phyloP scores from a whole-genome alignment of 2,329 filamentous ascomycete genomes.

The Diaporthe vaccinii region DNA sequence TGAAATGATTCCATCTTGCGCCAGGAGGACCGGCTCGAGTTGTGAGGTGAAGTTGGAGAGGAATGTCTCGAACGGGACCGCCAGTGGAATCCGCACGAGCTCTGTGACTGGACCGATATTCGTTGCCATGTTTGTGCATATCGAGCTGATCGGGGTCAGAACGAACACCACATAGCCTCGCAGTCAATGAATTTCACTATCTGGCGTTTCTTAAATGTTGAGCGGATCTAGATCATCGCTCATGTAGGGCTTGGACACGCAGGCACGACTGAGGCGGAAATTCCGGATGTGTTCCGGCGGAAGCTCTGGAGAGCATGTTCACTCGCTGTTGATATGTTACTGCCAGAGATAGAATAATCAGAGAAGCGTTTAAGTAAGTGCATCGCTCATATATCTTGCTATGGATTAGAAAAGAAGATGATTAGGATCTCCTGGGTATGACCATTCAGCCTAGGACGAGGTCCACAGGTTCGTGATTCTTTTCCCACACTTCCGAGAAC shows the following conservation, averaged over 20 bases:
- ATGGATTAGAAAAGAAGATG: not conserved
- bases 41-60: slow-evolving; percentile 8
- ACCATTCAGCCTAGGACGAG: not conserved
- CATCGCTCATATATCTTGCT: too few relatives aligned
- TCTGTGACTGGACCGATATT: slow-evolving; percentile 16
- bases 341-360: not conserved
- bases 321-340: not conserved
- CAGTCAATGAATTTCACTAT: not conserved
- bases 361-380: not conserved
- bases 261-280: not conserved
- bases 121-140: not conserved
- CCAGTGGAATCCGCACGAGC: slow-evolving; percentile 19
- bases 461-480: not conserved
- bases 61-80: slow-evolving; percentile 10
- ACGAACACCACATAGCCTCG: not conserved
- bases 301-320: not conserved
- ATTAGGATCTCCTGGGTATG: not conserved
- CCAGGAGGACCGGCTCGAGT: slow-evolving; percentile 23
- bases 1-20: slow-evolving; percentile 9
- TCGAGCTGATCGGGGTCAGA: not conserved
- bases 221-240: not conserved
- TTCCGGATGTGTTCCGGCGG: not conserved
- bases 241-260: not conserved
- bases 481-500: not conserved
- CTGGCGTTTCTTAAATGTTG: not conserved